Base-by-base conservation (phyloP, 1,284 basidiomycete genomes). In the Papiliotrema laurentii region DNA sequence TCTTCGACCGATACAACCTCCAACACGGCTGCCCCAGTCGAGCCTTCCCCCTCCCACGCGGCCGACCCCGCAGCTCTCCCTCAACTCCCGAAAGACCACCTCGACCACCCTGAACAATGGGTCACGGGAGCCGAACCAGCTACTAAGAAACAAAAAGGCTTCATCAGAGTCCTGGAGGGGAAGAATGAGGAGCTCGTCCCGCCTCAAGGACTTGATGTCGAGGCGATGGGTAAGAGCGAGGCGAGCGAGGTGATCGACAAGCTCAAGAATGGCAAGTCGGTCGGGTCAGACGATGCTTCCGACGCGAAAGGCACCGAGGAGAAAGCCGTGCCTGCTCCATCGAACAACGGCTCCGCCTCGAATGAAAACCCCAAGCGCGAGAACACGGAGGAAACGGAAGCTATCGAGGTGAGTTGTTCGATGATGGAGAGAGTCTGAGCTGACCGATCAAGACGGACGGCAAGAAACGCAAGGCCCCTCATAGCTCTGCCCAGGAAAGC, bases 31-130 rank as follows among this genome's bases (percentile, higher is more conserved):
- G 7, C 11, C 35, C 7, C 7, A 37, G 9, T 37, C 35, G 35
- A 37, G 11, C 18, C 7, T 37, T 19, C 19, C 9, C 11, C 45
- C 25, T 11, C 45, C 33, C 19, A 22, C 18, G 36, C 36, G 45
- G 49, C 55, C 38, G 48, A 55, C 41, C 49, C 42, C 13, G 24
- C 45, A 25, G 28, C 43, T 30, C 59, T 61, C 27, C 59, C 62
- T 16, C 58, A 60, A 28, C 49, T 61, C 33, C 59, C 61, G 30
- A 47, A 45, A 35, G 50, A 64, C 45, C 66, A 66, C 50, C 60
- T 68, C 18, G 43, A 55, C 18, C 66, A 68, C 46, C 68, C 68
- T 4, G 63, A 66, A 40, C 48, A 60, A n/a, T 68, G 68, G 68
- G 55, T 60, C 13, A 68, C 62, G 18, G 68, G 66, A 9, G 52